A percentile compares a stretch with the other conserved stretches of the same genome.
These are phyloP conservation scores for Cadophora gregata DNA, from an alignment of 2,329 filamentous ascomycete genomes.

Conservation along the genomic window DNA sequence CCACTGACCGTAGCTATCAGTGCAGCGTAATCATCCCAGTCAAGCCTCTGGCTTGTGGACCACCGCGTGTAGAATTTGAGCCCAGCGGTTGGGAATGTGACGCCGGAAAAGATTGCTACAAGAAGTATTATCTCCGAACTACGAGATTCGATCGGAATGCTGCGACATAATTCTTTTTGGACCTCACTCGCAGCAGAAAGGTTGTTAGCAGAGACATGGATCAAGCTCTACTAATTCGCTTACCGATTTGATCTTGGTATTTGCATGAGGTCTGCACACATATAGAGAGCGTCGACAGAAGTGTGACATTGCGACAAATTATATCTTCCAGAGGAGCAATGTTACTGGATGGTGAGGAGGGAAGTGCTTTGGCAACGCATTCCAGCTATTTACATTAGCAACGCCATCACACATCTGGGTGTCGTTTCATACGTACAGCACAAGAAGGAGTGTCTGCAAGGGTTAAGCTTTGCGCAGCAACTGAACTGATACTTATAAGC, in stretches of 20 bases:
- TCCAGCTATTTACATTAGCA: not conserved
- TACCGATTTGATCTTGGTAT: constrained; percentile 8
- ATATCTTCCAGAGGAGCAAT: not conserved
- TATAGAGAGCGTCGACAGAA: not conserved
- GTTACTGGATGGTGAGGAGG: not conserved
- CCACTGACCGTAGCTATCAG: constrained; percentile 7
- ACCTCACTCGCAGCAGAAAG: not conserved
- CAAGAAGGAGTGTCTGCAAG: constrained; percentile 8
- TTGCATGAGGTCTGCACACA: constrained; percentile 10
- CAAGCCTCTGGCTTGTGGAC: not conserved
- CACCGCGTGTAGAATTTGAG: constrained; percentile 13
- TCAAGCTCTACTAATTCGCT: not conserved
- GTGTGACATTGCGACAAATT: constrained; percentile 1
- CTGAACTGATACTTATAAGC: not conserved
- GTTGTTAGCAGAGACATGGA: not conserved
- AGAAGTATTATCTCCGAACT: constrained; percentile 10
- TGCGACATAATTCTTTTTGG: not conserved
- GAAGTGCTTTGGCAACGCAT: not conserved
- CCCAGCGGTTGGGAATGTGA: constrained; percentile 7
- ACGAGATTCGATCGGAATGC: not conserved
- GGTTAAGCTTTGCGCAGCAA: not conserved
- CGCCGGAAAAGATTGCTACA: not conserved
- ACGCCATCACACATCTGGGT: not conserved
- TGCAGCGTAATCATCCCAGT: constrained; percentile 10
- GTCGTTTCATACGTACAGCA: not conserved